Conservation (phyloP, 139 green algal species). For the Chlamydomonas sphaeroides region DNA sequence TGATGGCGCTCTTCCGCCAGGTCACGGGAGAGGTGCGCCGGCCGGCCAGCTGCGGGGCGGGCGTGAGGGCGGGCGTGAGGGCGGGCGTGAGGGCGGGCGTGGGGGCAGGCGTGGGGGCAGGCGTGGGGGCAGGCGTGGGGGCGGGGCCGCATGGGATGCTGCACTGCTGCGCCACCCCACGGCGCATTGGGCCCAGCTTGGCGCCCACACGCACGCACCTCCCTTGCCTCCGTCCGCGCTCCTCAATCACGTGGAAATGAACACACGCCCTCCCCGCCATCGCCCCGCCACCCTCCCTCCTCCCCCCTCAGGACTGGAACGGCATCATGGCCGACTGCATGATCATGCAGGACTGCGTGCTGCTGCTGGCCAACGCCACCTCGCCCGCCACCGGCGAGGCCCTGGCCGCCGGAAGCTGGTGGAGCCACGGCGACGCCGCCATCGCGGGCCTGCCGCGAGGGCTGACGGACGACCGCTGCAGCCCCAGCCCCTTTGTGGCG, state of each 20-base stretch:
- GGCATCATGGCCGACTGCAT: conserved; percentile 69
- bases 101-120: no score
- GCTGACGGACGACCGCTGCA: conserved; percentile 7
- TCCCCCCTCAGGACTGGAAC: conserved; percentile 68
- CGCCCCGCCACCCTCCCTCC: not conserved
- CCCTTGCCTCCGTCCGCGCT: no score
- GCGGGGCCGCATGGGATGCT: no score
- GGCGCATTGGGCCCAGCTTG: no score
- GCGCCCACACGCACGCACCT: no score
- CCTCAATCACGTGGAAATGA: no score
- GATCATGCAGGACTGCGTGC: conserved; percentile 22
- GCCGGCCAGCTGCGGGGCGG: no score
- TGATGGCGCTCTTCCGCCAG: conserved; percentile 75
- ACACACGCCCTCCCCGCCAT: not conserved
- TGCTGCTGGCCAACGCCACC: conserved; percentile 2
- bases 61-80: no score
- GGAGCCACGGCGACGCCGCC: no score
- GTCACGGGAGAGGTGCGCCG: conserved; percentile 7
- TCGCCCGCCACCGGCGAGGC: not conserved
- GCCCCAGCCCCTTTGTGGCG: not conserved
- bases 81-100: no score
- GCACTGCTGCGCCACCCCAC: no score
- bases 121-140: no score
- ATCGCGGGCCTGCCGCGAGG: not conserved
- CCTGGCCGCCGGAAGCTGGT: conserved; percentile 1